Base-by-base conservation (phyloP, 176 grass and related monocot species). In the Avena insularis region DNA sequence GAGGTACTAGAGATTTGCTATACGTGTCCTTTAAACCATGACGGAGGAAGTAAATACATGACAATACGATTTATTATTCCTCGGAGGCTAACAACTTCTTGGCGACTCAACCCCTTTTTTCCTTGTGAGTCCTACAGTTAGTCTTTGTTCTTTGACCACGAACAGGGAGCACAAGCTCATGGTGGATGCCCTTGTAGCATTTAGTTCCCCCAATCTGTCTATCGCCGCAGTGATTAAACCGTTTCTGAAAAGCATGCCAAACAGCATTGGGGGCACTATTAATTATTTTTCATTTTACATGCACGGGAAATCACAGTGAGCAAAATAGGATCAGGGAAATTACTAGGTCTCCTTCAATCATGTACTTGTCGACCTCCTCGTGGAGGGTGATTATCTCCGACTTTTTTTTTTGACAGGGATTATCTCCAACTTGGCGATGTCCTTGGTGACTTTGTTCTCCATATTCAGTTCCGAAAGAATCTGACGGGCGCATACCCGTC, bases 331-430 rank as follows among this genome's bases (percentile, higher is more conserved):
- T 64, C 46, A 74, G 17, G 12, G 23, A 6, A 31, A 80, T 82
- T 95, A 98, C 93, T 36, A 98, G 91, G 82, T 98, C 96, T 74
- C 93, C 92, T 89, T 95, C 92, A 81, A 92, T 94, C 96, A 94
- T 95, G 85, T 98, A 98, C 58, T 94, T 94, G 71, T 86, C 77
- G 51, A 98, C 88, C 75, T 95, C 96, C 73, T 98, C 92, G 83
- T 93, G 89, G 64, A 98, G 86, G 25, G 83, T 80, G 46, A 92
- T 87, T 76, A 94, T 92, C 77, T 98, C 92, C 68, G 91, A 88
- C 48, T 98, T 93, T 25, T 25, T 25, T 25, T 25, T 25, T 25
- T 25, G 25, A 25, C 25, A 25, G 25, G 25, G 46, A 92, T 87
- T 76, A 94, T 92, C 77, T 98, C 92, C 68, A 92, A 88, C 48